These are phyloP conservation scores for Lachnellula cervina DNA, from an alignment of 2,329 filamentous ascomycete genomes.

Conservation along the genomic window DNA sequence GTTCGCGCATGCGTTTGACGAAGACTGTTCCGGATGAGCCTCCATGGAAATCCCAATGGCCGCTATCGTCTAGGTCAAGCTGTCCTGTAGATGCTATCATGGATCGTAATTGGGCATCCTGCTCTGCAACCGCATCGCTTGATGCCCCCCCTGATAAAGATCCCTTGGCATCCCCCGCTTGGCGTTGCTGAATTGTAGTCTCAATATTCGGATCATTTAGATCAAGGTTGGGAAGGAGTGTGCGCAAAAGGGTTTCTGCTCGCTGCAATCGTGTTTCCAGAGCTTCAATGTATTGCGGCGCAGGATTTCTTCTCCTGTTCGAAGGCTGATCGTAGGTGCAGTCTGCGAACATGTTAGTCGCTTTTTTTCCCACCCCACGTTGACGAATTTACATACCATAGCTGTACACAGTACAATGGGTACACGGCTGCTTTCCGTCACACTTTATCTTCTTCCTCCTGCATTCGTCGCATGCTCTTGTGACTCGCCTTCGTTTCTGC, in stretches of 20 bases:
- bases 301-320: conserved; percentile 67
- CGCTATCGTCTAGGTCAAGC: conserved; percentile 84
- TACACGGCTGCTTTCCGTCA: conserved; percentile 82
- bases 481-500: conserved; percentile 74
- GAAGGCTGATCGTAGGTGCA: conserved; percentile 75
- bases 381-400: conserved; percentile 63
- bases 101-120: conserved; percentile 75
- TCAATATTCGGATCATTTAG: conserved; percentile 82
- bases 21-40: conserved; percentile 90
- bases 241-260: conserved; percentile 60
- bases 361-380: neutral
- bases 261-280: conserved; percentile 64
- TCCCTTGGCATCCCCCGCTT: conserved; percentile 41
- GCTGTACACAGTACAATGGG: conserved; percentile 96
- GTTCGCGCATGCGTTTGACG: conserved; percentile 77
- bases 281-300: conserved; percentile 69
- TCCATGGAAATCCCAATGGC: conserved; percentile 92
- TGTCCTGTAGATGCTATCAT: conserved; percentile 94
- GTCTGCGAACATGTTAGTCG: conserved; percentile 40
- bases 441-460: conserved; percentile 85
- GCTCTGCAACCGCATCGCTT: conserved; percentile 32
- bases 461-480: conserved; percentile 77
- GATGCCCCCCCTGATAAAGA: conserved; percentile 33
- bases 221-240: conserved; percentile 61
- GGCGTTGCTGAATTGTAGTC: conserved; percentile 53